Base-by-base conservation (phyloP, 2,329 filamentous ascomycete genomes). In the Periconia sp. region DNA sequence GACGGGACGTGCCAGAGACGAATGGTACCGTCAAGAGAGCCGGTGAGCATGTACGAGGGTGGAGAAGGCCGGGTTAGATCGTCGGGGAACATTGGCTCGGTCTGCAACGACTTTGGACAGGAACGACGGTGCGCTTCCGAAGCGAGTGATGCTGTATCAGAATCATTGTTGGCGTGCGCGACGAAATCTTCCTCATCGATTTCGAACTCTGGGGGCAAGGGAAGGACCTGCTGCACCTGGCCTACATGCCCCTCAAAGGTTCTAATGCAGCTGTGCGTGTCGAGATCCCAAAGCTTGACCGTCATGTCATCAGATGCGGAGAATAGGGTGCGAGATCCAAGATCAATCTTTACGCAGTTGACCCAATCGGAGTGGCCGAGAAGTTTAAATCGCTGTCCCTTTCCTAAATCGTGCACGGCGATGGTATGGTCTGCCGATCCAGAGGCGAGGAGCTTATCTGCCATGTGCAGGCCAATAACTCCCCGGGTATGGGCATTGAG, bases 251-350 rank as follows among this genome's bases (percentile, higher is more conserved):
- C 92, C 56, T 90, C 83, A 61, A 92, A 97, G 0, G 78, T 81
- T 54, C 77, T 76, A 66, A 97, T 87, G 66, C 88, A 92, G 40
- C 82, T 77, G 61, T 86, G 85, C 1, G 87, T 89, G 63, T 96
- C 90, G 24, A 99, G 78, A 61, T 97, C 92, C 92, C 92, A 96
- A 2, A 99, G 78, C 57, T 91, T 89, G 55, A 95, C 84, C 0
- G 88, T 94, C 63, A 90, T 87, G 68, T 99, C 94, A 65, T 99
- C 94, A 0, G 91, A 96, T 1, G 91, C 91, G 0, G 92, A 96
- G 62, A 97, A 87, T 3, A 97, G 80, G 0, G 92, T 96, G 11
- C 89, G 85, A 8, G 89, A 95, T 1, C 81, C 74, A 0, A 85
- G 80, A 67, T 99, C 91, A 25, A 99, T 83, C 54, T 87, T 87